Percentiles rank a stretch among this genome's conserved stretches.
These are phyloP conservation scores for Mucor irregularis DNA, from an alignment of 371 early-diverging fungal species.

Conservation along the genomic window DNA sequence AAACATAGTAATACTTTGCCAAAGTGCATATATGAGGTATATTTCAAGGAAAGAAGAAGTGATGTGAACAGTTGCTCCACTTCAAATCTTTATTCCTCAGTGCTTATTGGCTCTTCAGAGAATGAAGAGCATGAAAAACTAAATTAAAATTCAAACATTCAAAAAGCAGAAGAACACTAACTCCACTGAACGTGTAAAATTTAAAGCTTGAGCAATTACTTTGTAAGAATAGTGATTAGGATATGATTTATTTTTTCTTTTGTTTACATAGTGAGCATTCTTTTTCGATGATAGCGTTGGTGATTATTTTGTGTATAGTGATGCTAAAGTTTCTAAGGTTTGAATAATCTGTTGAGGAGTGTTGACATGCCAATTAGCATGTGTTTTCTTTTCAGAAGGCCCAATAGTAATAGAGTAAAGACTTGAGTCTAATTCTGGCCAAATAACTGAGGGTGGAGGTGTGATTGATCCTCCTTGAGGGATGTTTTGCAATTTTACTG, in stretches of 20 bases:
- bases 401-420: slow-evolving; percentile 33
- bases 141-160: neutral
- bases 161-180: too few species aligned
- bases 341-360: slow-evolving; percentile 47
- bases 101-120: too few species aligned
- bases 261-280: too few species aligned
- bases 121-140: neutral
- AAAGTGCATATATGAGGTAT: slow-evolving; percentile 7
- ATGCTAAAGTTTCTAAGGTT: slow-evolving; percentile 27
- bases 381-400: slow-evolving; percentile 74
- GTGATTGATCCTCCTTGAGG: neutral
- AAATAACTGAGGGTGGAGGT: neutral
- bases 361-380: slow-evolving; percentile 77
- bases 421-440: slow-evolving; percentile 9
- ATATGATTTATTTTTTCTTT: too few species aligned
- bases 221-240: too few species aligned
- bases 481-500: too few species aligned
- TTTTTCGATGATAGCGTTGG: too few species aligned
- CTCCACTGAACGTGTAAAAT: too few species aligned
- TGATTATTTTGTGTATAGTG: too few species aligned
- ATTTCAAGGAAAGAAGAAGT: neutral
- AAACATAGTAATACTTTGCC: slow-evolving; percentile 4
- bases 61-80: too few species aligned
- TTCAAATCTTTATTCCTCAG: too few species aligned
- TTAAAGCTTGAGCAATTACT: too few species aligned